Evolutionary conservation across 148 eudicot genomes (phyloP), one percentile per base, ranked within the genome.

Genomic region (Nepenthes mirabilis): DNA sequence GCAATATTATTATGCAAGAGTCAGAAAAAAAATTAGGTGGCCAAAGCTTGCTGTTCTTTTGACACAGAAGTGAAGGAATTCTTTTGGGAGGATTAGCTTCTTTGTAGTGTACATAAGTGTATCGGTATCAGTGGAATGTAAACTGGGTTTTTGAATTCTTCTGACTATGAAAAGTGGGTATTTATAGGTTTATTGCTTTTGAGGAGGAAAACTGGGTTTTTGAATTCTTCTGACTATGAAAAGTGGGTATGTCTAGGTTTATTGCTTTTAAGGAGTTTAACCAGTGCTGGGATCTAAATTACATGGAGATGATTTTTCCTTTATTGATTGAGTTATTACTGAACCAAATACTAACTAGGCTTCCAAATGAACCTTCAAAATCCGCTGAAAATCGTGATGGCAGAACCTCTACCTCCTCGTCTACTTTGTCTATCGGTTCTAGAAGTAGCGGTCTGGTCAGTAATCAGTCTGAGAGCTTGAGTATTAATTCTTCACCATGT

Each of bases 351-450:
- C 60, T 57, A 11, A 57, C 11, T 36, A 36, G 47, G 60, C 60
- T 57, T 9, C 60, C 60, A 2, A 57, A 57, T 45, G 36, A 57
- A 33, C 23, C 60, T 11, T 36, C 60, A 57, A 57, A 57, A 47
- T 57, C 60, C 12, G 43, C 60, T 57, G 60, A 57, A 13, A 57
- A 57, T 37, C 60, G 60, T 36, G 60, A 57, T 57, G 60, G 60
- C 5, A 23, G 47, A 57, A 37, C 47, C 45, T 57, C 60, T 36
- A 57, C 60, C 11, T 57, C 60, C 45, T 57, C 60, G 36, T 11
- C 60, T 11, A 36, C 1, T 37, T 57, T 47, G n/a, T 57, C 60
- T 8, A n/a, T 7, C 23, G 23, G 47, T 57, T 36, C 45, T 12
- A 57, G 14, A 36, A 57, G 47, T 57, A 37, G 60, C n/a, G 60